A percentile compares a stretch with the other conserved stretches of the same genome.
These are phyloP conservation scores for Ambrosiella beaveri DNA, from an alignment of 2,329 filamentous ascomycete species.

Conservation along the genomic window DNA sequence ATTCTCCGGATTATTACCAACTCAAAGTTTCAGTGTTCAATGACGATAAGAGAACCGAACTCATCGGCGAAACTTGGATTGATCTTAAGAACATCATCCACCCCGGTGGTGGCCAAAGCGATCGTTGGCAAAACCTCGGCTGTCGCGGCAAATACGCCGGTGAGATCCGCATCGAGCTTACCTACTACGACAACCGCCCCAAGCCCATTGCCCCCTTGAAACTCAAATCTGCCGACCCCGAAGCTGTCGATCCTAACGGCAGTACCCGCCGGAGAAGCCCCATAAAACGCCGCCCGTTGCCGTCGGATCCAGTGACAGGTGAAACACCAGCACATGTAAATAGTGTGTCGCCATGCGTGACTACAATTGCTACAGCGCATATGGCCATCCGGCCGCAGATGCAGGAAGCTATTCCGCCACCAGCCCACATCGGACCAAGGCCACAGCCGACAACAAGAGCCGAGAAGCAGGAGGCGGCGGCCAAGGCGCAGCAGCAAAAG, in stretches of 20 bases:
- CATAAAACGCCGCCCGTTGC: conserved; percentile 70
- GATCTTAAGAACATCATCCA: conserved; percentile 67
- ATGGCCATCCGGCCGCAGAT: conserved; percentile 12
- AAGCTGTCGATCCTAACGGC: conserved; percentile 17
- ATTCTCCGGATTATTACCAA: conserved; percentile 89
- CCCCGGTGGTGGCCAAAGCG: conserved; percentile 77
- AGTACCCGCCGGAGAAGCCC: conserved; percentile 35
- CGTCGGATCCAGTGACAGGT: conserved; percentile 54
- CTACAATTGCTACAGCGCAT: conserved; percentile 2
- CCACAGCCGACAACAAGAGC: conserved; percentile 14
- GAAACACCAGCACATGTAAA: conserved; percentile 23
- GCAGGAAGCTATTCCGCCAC: conserved; percentile 10
- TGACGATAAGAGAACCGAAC: conserved; percentile 91
- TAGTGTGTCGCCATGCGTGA: not conserved
- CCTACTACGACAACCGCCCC: conserved; percentile 79
- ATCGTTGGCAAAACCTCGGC: conserved; percentile 76
- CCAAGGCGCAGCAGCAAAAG: conserved; percentile 16
- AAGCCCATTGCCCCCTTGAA: conserved; percentile 40
- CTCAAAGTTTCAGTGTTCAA: conserved; percentile 94
- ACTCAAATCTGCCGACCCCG: conserved; percentile 26
- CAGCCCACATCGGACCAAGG: conserved; percentile 11
- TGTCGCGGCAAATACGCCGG: conserved; percentile 92
- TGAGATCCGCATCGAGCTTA: conserved; percentile 86
- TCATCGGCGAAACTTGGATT: conserved; percentile 90
- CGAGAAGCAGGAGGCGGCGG: conserved; percentile 11